Evolutionary conservation across 2,329 filamentous ascomycete genomes (phyloP).

Genomic region (Fusarium ambrosium): DNA sequence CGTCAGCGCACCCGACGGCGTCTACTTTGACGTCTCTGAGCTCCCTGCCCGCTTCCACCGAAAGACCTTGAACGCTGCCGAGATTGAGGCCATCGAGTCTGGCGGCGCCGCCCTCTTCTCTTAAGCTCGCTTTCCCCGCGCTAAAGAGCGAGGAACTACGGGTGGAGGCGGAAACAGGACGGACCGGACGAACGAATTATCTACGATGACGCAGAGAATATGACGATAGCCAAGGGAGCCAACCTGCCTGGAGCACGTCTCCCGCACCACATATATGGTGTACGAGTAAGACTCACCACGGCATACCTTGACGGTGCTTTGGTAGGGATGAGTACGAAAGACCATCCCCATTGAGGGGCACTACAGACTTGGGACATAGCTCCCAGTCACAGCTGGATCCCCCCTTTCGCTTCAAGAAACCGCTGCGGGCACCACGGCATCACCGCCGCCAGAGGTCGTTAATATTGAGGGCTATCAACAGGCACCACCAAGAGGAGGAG

Average conservation of each 20-base stretch:
- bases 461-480: conserved; percentile 25
- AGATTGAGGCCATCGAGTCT: conserved; percentile 97
- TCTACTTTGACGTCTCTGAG: conserved; percentile 91
- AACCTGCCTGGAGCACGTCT: conserved; percentile 35
- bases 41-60: conserved; percentile 88
- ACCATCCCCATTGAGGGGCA: conserved; percentile 13
- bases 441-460: conserved; percentile 27
- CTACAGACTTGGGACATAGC: conserved; percentile 5
- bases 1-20: conserved; percentile 77
- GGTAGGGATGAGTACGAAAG: conserved; percentile 20
- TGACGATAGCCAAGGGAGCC: conserved; percentile 25
- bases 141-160: conserved; percentile 31
- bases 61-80: conserved; percentile 77
- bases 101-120: conserved; percentile 79
- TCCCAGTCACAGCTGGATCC: conserved; percentile 11
- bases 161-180: conserved; percentile 39
- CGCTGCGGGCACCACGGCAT: conserved; percentile 33
- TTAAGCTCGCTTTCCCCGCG: conserved; percentile 48
- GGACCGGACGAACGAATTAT: conserved; percentile 39
- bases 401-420: conserved; percentile 25
- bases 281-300: conserved; percentile 35
- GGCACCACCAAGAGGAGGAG: conserved; percentile 18
- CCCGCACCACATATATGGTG: conserved; percentile 25
- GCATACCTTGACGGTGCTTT: conserved; percentile 28
- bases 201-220: conserved; percentile 32